Conservation (phyloP, 2,329 filamentous ascomycete genomes). For the Aspergillus transmontanensis region DNA sequence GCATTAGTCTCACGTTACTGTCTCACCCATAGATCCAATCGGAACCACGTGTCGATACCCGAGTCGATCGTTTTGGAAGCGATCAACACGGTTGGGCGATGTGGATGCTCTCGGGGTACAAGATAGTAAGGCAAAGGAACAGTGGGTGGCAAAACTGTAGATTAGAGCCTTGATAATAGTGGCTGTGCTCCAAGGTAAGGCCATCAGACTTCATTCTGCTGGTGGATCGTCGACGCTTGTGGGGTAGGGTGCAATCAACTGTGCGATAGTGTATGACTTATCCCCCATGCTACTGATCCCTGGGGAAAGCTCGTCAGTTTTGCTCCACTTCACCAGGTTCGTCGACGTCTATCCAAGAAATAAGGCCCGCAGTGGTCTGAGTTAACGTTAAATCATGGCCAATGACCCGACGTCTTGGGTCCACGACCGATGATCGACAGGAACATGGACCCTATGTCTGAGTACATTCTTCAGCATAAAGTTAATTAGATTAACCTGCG, state of each 20-base stretch:
- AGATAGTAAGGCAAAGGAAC: not conserved
- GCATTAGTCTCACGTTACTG: not conserved
- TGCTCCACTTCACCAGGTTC: not conserved
- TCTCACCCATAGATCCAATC: not conserved
- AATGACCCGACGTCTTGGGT: not conserved
- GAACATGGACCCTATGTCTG: not conserved
- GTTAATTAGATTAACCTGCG: not conserved
- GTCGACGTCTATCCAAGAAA: no score
- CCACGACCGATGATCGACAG: constrained; percentile 3
- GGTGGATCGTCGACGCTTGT: not conserved
- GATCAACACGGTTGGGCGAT: not conserved
- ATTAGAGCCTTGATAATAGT: not conserved
- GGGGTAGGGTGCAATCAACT: not conserved
- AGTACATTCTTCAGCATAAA: not conserved
- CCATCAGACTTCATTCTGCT: not conserved
- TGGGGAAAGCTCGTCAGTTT: not conserved
- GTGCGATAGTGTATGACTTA: not conserved
- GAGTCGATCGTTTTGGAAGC: not conserved
- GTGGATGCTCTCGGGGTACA: not conserved
- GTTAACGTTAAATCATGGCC: not conserved
- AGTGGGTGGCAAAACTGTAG: not conserved
- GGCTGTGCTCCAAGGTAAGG: not conserved
- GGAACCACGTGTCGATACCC: not conserved
- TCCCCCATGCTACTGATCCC: not conserved
- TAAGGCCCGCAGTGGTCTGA: not conserved